Base-by-base conservation (phyloP, 352 stramenopile species). In the Blastocystis sp. region DNA sequence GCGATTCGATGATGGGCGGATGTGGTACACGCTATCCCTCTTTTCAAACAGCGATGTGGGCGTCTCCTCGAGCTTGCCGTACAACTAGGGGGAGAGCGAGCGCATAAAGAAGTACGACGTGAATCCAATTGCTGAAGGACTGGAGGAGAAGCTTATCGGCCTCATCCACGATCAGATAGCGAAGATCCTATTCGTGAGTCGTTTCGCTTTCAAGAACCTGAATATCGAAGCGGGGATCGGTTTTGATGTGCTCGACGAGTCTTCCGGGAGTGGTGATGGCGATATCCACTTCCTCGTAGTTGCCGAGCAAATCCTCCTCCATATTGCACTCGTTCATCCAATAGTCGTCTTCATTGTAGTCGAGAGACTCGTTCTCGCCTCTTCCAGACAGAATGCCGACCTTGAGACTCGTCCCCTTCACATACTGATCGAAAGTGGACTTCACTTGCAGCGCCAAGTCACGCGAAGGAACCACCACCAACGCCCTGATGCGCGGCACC, bases 221-320 rank as follows among this genome's bases (percentile, higher is more conserved):
- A 3, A 89, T 63, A 31, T 77, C 55, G 33, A 89, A 78, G 13
- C 12, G 26, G 19, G 63, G 63, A 78, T 89, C 59, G 24, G 55
- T 79, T 39, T 89, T 89, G 13, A 89, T 89, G 29, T 78, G 65
- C 55, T 89, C 79, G 21, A 80, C 79, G 19, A 89, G 31, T 80
- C 41, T 80, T 41, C 79, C 79, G 24, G 79, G 79, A 16, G 79
- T 89, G 16, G 63, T 51, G 37, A 89, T 65, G 3, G 66, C 24
- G 50, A 89, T 89, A 31, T 89, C 79, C 21, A 89, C 67, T n/a
- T 78, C 35, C 29, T 80, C 67, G n/a, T 71, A 74, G 66, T 33
- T 80, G 29, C 66, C 16, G 21, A 89, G 31, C 6, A 77, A 13
- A 29, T 89, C 67, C 19, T 62, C 62, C 3, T 80, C 50, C 24